A percentile compares a stretch with the other conserved stretches of the same genome.
Conservation (phyloP, 352 stramenopile species). For the Pythium apleroticum region DNA sequence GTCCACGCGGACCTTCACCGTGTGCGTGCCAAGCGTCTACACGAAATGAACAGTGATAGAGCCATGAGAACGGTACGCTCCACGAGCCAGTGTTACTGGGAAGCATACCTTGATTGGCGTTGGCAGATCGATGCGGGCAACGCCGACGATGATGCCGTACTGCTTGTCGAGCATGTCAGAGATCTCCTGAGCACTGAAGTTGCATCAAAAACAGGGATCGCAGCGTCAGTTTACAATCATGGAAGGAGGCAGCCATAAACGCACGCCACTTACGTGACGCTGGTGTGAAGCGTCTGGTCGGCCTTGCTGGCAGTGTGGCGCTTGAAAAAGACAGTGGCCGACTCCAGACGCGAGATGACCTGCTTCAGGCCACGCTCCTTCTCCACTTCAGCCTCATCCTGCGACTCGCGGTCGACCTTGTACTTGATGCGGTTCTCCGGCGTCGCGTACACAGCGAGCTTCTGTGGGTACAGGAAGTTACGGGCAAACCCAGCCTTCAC, state of each 20-base stretch:
- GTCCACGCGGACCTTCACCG: conserved; percentile 82
- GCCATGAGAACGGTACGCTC: neutral
- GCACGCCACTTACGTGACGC: conserved; percentile 50
- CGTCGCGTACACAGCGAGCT: conserved; percentile 93
- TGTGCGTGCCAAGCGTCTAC: conserved; percentile 72
- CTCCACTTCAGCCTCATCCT: conserved; percentile 46
- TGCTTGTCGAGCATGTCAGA: conserved; percentile 87
- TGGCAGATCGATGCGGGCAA: conserved; percentile 73
- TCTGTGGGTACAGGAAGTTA: conserved; percentile 94
- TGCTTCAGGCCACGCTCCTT: conserved; percentile 64
- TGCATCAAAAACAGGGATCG: neutral
- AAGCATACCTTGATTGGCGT: conserved; percentile 73
- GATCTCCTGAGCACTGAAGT: conserved; percentile 70
- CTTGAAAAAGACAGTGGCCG: conserved; percentile 75
- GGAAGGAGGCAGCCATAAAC: neutral
- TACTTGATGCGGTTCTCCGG: conserved; percentile 86
- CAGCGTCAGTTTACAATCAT: neutral
- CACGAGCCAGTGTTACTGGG: too few relatives aligned
- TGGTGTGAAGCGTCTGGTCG: conserved; percentile 64
- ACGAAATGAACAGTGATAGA: neutral
- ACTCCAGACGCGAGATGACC: conserved; percentile 59
- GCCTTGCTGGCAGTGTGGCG: conserved; percentile 66
- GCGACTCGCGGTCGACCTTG: conserved; percentile 66
- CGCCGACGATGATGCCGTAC: conserved; percentile 75
- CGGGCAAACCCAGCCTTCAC: conserved; percentile 94